Percentiles rank a stretch among this genome's conserved stretches.
Conservation (phyloP, 75 land plant genomes). For the Azolla pinnata region DNA sequence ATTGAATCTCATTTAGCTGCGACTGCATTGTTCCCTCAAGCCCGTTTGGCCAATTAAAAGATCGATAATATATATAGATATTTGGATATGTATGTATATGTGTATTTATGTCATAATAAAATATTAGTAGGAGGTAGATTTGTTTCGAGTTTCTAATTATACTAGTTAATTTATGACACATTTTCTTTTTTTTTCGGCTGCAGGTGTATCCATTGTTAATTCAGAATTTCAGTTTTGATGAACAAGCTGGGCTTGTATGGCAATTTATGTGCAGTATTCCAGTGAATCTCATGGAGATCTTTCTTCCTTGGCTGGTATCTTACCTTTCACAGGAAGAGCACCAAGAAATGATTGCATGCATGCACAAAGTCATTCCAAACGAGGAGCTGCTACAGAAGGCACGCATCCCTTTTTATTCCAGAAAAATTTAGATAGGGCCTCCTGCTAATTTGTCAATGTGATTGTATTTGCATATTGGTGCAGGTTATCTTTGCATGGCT, state of each 20-base stretch:
- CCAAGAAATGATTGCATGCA: constrained; percentile 29
- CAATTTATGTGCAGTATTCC: constrained; percentile 71
- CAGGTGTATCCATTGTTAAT: constrained; percentile 67
- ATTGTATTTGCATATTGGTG: background rate
- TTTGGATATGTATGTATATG: no score
- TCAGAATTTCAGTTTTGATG: constrained; percentile 43
- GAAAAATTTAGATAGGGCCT: background rate
- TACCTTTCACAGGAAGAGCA: constrained; percentile 45
- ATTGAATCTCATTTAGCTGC: no score
- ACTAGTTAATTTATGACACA: background rate
- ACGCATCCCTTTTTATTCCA: background rate
- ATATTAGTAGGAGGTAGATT: background rate
- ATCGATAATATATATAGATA: no score
- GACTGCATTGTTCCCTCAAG: no score
- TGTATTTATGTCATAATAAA: no score
- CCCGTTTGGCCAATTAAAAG: no score
- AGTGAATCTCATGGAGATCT: constrained; percentile 47
- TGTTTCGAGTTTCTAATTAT: no score
- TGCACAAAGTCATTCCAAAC: constrained; percentile 44
- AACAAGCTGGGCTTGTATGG: constrained; percentile 71
- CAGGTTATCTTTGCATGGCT: constrained; percentile 64
- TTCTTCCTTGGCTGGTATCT: constrained; percentile 61
- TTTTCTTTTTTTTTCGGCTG: constrained; percentile 15
- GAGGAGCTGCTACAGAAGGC: constrained; percentile 61
- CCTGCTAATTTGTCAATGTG: background rate